phyloP scores from a whole-genome alignment of 768 basidiomycete genomes.

The Rhodocollybia butyracea region DNA sequence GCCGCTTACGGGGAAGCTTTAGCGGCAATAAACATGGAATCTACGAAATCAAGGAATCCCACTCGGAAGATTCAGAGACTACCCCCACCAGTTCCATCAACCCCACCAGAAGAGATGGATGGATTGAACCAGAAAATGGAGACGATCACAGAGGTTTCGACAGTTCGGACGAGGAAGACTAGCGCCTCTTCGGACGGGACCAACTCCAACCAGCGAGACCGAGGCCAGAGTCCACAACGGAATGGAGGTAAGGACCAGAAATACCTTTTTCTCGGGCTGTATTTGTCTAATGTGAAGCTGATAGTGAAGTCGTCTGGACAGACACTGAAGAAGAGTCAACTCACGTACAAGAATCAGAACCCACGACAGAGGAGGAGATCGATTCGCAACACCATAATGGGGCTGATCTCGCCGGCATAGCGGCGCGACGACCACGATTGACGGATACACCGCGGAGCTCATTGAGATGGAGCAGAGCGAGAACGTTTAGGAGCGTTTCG shows the following conservation, averaged over 20 bases:
- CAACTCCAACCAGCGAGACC: background rate
- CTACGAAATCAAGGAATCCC: conserved; percentile 2
- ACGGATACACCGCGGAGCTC: background rate
- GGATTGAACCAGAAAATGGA: conserved; percentile 5
- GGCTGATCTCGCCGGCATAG: background rate
- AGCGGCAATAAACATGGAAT: conserved; percentile 3
- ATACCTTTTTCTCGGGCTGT: background rate
- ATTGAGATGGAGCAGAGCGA: conserved; percentile 3
- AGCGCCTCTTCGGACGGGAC: background rate
- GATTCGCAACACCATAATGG: conserved; percentile 5
- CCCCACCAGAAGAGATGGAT: background rate
- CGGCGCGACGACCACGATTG: background rate
- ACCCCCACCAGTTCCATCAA: conserved; percentile 1
- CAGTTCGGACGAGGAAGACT: conserved; percentile 4
- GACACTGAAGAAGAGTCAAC: conserved; percentile 7
- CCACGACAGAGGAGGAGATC: conserved; percentile 6
- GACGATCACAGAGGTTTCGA: conserved; percentile 8
- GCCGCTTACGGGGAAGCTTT: conserved; percentile 8
- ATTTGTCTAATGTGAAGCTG: background rate
- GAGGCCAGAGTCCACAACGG: background rate
- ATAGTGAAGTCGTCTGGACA: conserved; percentile 6
- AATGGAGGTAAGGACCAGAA: background rate
- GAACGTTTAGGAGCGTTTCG: conserved; percentile 1
- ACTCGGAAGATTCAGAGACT: conserved; percentile 1
- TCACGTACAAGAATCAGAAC: conserved; percentile 8